A percentile compares a stretch with the other conserved stretches of the same genome.
These are phyloP conservation scores for Tephrocybe sp. DNA, from an alignment of 768 basidiomycete genomes.

Conservation along the genomic window DNA sequence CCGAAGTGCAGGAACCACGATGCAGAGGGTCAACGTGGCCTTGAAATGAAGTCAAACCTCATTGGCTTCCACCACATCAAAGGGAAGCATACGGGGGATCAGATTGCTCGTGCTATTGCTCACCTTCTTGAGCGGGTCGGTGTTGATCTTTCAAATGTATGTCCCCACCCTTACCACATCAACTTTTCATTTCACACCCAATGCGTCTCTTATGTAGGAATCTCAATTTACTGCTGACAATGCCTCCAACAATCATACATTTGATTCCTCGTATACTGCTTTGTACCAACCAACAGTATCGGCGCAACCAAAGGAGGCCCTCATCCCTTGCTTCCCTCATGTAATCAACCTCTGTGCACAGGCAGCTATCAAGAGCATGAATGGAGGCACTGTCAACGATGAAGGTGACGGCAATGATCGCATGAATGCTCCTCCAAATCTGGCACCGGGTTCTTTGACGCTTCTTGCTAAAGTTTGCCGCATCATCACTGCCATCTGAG, in stretches of 20 bases:
- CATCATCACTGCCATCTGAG: background rate
- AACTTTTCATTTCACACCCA: background rate
- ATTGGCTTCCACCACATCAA: slow-evolving; percentile 34
- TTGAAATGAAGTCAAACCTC: slow-evolving; percentile 14
- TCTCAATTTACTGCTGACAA: background rate
- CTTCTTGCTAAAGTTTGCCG: background rate
- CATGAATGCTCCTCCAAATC: background rate
- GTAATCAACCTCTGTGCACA: slow-evolving; percentile 1
- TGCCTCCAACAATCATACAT: background rate
- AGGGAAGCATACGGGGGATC: slow-evolving; percentile 33
- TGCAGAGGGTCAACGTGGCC: no score
- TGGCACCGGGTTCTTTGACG: background rate
- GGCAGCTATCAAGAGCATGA: background rate
- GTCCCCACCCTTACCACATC: no score
- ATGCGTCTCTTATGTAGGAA: no score
- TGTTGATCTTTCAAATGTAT: background rate
- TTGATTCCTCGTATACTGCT: background rate
- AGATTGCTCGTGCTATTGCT: slow-evolving; percentile 32
- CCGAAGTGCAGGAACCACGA: no score
- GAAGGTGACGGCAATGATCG: no score
- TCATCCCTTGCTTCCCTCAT: slow-evolving; percentile 9
- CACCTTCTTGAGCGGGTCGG: slow-evolving; percentile 24
- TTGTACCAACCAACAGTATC: background rate
- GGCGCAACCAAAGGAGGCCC: background rate
- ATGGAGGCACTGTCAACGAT: background rate